phyloP scores from a whole-genome alignment of 805 yeast genomes.

The Ogataea paradorogensis region DNA sequence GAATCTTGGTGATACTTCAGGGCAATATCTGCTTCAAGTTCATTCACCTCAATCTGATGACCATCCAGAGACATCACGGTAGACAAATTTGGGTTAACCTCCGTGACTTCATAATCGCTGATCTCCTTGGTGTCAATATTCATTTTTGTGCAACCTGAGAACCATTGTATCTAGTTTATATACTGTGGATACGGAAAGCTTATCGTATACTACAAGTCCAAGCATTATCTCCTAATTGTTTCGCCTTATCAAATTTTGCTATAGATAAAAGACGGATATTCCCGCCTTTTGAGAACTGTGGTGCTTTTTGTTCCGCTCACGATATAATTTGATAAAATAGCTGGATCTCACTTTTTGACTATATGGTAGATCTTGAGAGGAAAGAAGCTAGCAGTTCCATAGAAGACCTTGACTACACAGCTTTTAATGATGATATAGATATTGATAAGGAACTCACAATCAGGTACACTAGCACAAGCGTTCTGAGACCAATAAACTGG shows the following conservation, averaged over 20 bases:
- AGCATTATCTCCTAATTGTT: too few relatives aligned
- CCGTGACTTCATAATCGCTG: neutral
- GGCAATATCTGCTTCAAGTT: slow-evolving; percentile 36
- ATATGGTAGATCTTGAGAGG: neutral
- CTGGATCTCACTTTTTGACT: neutral
- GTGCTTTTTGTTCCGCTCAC: neutral
- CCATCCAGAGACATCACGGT: neutral
- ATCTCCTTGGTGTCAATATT: neutral
- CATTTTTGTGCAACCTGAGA: too few relatives aligned
- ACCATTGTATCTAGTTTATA: too few relatives aligned
- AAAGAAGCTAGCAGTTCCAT: neutral
- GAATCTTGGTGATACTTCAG: slow-evolving; percentile 16
- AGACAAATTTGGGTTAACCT: neutral
- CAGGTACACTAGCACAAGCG: neutral
- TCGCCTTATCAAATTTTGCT: neutral
- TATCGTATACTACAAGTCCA: too few relatives aligned
- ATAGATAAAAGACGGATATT: neutral
- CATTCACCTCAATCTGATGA: neutral
- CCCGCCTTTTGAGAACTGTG: neutral
- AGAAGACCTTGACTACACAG: neutral
- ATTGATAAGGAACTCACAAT: neutral
- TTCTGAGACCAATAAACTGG: slow-evolving; percentile 38
- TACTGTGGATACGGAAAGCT: too few relatives aligned
- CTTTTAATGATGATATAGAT: neutral
- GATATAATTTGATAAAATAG: too few relatives aligned